Percentiles rank a stretch among this genome's conserved stretches.
Evolutionary conservation across 257 asterid species (phyloP).

Genomic region (Prunella vulgaris): DNA sequence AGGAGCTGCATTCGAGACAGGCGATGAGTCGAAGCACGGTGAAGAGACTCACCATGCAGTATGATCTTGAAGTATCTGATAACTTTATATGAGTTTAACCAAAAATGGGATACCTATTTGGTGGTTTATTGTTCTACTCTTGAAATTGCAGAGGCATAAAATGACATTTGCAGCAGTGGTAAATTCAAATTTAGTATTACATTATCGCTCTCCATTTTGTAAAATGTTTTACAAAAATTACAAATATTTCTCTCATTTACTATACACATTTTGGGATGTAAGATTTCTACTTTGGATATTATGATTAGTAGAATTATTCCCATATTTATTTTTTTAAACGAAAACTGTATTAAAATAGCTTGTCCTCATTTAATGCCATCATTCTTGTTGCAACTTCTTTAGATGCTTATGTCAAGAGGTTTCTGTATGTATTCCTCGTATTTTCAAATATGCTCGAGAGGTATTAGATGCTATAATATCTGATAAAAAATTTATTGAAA

Average conservation of each 20-base stretch:
- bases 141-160: background rate
- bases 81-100: background rate
- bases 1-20: slow-evolving; percentile 51
- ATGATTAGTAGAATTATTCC: background rate
- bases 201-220: background rate
- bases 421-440: too few species aligned
- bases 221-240: background rate
- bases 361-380: too few species aligned
- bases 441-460: too few species aligned
- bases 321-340: too few species aligned
- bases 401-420: too few species aligned
- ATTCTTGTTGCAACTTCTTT: too few species aligned
- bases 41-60: slow-evolving; percentile 67
- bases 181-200: background rate
- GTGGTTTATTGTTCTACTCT: background rate
- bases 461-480: too few species aligned
- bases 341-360: too few species aligned
- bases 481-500: too few species aligned
- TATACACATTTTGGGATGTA: background rate
- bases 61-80: slow-evolving; percentile 48
- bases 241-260: background rate
- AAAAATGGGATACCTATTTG: background rate
- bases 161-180: background rate
- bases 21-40: slow-evolving; percentile 51
- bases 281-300: background rate